A percentile compares a stretch with the other conserved stretches of the same genome.
Conservation (phyloP, 768 basidiomycete species). For the Suillus decipiens region DNA sequence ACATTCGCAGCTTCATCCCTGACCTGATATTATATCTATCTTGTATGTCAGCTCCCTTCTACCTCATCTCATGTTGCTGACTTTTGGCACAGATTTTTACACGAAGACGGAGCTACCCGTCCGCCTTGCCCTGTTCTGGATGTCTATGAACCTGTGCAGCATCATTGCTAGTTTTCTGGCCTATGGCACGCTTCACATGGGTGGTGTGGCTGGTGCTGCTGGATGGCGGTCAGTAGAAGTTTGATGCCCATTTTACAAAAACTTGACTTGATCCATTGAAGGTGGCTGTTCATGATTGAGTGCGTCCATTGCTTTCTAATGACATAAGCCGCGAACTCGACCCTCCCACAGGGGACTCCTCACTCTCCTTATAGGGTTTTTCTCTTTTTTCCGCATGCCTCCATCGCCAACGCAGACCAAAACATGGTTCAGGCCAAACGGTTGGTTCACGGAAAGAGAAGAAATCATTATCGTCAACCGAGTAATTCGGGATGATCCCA, state of each 20-base stretch:
- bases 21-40: conserved; percentile 64
- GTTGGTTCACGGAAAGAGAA: conserved; percentile 65
- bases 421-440: conserved; percentile 56
- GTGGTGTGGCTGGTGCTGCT: conserved; percentile 51
- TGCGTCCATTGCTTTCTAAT: conserved; percentile 37
- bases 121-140: conserved; percentile 59
- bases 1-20: conserved; percentile 48
- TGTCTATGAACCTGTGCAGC: conserved; percentile 44
- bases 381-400: conserved; percentile 60
- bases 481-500: conserved; percentile 64
- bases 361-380: conserved; percentile 53
- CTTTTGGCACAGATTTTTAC: conserved; percentile 41
- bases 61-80: background rate
- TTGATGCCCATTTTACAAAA: background rate
- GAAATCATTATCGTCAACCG: conserved; percentile 62
- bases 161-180: conserved; percentile 58
- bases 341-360: conserved; percentile 39
- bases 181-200: conserved; percentile 60
- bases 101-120: conserved; percentile 59
- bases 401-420: conserved; percentile 61
- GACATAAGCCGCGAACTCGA: conserved; percentile 40
- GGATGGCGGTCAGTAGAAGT: conserved; percentile 46
- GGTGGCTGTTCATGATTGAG: conserved; percentile 65
- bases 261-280: conserved; percentile 11
- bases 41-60: conserved; percentile 37